Base-by-base conservation (phyloP, 768 basidiomycete genomes). In the Nidula microcarpa region DNA sequence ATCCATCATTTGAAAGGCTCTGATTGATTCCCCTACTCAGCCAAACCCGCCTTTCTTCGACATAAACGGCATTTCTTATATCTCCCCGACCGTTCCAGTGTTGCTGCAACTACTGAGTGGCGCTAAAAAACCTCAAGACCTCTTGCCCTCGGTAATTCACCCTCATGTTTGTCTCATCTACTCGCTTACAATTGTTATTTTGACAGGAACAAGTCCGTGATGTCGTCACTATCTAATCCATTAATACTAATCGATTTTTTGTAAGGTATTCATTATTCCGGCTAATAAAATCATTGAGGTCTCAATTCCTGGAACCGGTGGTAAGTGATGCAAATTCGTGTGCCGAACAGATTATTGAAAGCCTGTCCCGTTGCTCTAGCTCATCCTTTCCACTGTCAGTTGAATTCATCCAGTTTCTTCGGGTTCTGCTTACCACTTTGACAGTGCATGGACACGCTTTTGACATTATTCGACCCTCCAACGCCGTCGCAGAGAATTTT, bases 41-140 rank as follows among this genome's bases (percentile, higher is more conserved):
- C 66, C 66, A 0, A 68, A 68, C 49, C 64, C 65, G 1, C 66
- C 66, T 2, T 68, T 68, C 65, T 66, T 64, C 41, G 62, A 63
- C 49, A 64, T 67, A 35, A 67, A 67, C 56, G 65, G 65, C 17
- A 62, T 67, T 44, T 58, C 63, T 35, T 82, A 67, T 59, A 48
- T 57, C 1, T 60, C 71, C 1, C 81, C 81, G 4, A 62, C 71
- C 0, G 61, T 76, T 0, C 80, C 81, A 0, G 73, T 81, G 13
- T 71, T 82, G 17, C 73, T 82, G 43, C 80, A 82, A 52, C 74
- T 83, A 35, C 67, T 82, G 23, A 81, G 74, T 44, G 80, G 80
- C 5, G 74, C 75, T n/a, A 64, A 57, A 48, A 62, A 66, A 49
- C 74, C 81, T 0, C 56, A 67, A 17, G 73, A 80, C n/a, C 68